Percentiles rank a stretch among this genome's conserved stretches.
phyloP scores from a whole-genome alignment of 2,329 filamentous ascomycete species.

The Endothia cerciana region DNA sequence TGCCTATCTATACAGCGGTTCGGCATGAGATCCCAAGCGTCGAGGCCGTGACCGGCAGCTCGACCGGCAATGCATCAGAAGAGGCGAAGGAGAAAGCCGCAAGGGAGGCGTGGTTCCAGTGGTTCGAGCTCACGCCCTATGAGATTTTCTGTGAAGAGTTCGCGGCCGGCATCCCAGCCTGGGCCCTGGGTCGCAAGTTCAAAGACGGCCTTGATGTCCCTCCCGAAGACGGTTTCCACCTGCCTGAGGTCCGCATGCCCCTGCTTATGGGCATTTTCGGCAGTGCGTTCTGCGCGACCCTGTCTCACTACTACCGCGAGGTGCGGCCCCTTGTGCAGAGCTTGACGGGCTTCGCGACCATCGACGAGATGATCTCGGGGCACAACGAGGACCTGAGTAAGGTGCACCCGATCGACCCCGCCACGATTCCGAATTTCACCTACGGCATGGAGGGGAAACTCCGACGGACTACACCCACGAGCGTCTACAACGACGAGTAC shows the following conservation, averaged over 20 bases:
- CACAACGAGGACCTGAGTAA: slow-evolving; percentile 85
- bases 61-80: slow-evolving; percentile 44
- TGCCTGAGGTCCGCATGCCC: slow-evolving; percentile 84
- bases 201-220: slow-evolving; percentile 69
- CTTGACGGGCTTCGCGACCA: slow-evolving; percentile 72
- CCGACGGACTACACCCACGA: slow-evolving; percentile 76
- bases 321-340: slow-evolving; percentile 80
- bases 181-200: slow-evolving; percentile 87
- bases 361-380: slow-evolving; percentile 83
- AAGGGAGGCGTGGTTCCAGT: slow-evolving; percentile 90
- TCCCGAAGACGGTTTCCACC: slow-evolving; percentile 66
- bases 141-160: slow-evolving; percentile 96
- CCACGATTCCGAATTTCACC: slow-evolving; percentile 86
- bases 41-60: slow-evolving; percentile 46
- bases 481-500: slow-evolving; percentile 71
- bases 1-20: slow-evolving; percentile 95
- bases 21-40: slow-evolving; percentile 87
- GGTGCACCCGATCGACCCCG: slow-evolving; percentile 93
- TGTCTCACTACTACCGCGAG: slow-evolving; percentile 96
- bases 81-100: slow-evolving; percentile 56
- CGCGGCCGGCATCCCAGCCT: slow-evolving; percentile 88
- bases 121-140: slow-evolving; percentile 95
- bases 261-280: slow-evolving; percentile 94
- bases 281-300: slow-evolving; percentile 91
- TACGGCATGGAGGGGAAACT: slow-evolving; percentile 79